Base-by-base conservation (phyloP, 2,329 filamentous ascomycete species). In the Fusarium haematococcum region DNA sequence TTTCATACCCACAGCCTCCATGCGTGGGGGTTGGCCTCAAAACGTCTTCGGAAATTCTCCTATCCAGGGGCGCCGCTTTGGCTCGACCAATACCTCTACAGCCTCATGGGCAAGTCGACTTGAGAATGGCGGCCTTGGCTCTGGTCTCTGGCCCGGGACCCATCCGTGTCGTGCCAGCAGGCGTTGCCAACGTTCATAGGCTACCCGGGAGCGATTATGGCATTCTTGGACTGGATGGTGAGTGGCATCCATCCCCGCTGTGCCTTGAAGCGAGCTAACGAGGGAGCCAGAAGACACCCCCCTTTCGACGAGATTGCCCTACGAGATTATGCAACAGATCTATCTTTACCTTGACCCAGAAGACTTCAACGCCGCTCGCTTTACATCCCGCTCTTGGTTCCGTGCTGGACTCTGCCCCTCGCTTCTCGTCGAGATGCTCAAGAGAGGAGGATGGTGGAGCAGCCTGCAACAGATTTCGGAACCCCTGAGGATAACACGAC, bases 311-410 rank as follows among this genome's bases (percentile, higher is more conserved):
- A 74, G 78, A 72, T 20, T 83, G 14, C 79, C 79, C 5, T 77
- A 79, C 14, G 84, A 86, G 68, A 83, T 84, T 8, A 56, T 85
- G 2, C 80, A 83, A 20, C 75, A 83, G 7, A 80, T 86, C 13
- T 84, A 82, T 67, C 52, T 43, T 14, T 69, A 78, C 9, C 79
- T 86, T 6, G 54, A 70, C 5, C 84, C 83, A 1, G 54, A 65
- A 11, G 84, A 86, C 74, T 93, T 92, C 78, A 88, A 93, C 75
- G 85, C 88, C 63, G 90, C 90, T 18, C 86, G 91, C 20, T 87
- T 89, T 70, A 87, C 87, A 20, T 93, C 90, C 76, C 86, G 87
- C 54, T 80, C 81, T 39, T 93, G 90, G 91, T 90, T 91, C 83
- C 80, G 86, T 41, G 86, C 86, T 25, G 89, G 90, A 59, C 79